These are phyloP conservation scores for Penicillium oxalicum DNA, from an alignment of 2,329 filamentous ascomycete species.

Conservation along the genomic window DNA sequence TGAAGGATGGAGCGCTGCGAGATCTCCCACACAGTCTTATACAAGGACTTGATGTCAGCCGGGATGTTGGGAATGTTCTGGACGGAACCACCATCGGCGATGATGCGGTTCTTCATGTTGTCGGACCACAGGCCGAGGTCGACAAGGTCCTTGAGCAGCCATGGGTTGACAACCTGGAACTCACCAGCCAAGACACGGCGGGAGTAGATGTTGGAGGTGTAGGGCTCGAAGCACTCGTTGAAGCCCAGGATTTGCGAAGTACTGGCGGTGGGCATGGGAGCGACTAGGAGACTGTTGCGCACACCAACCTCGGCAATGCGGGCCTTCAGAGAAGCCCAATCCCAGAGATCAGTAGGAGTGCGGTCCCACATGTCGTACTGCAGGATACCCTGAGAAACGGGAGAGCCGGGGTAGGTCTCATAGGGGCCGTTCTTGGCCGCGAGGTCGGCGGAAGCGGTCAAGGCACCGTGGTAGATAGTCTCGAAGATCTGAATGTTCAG, in stretches of 20 bases:
- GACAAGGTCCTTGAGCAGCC: slow-evolving; percentile 95
- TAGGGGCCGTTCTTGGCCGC: slow-evolving; percentile 81
- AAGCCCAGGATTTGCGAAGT: slow-evolving; percentile 97
- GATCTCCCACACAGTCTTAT: slow-evolving; percentile 99
- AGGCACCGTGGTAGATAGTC: slow-evolving; percentile 94
- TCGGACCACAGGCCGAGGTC: slow-evolving; percentile 98
- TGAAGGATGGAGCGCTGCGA: slow-evolving; percentile 91
- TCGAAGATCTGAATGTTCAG: slow-evolving; percentile 99
- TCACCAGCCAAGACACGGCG: slow-evolving; percentile 95
- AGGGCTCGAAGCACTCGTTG: slow-evolving; percentile 99
- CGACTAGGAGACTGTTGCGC: slow-evolving; percentile 90
- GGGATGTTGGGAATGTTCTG: slow-evolving; percentile 97
- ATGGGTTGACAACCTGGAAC: slow-evolving; percentile 99
- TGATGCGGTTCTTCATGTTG: slow-evolving; percentile 99
- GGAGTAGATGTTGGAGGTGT: slow-evolving; percentile 99
- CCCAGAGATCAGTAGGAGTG: slow-evolving; percentile 90
- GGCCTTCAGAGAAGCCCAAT: slow-evolving; percentile 83
- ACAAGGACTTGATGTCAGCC: slow-evolving; percentile 88
- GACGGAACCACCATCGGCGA: slow-evolving; percentile 89
- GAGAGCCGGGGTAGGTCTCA: slow-evolving; percentile 84
- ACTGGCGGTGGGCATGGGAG: slow-evolving; percentile 95
- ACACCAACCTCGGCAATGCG: slow-evolving; percentile 90
- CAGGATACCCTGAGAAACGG: slow-evolving; percentile 88
- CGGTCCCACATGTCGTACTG: slow-evolving; percentile 99
- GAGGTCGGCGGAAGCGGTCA: slow-evolving; percentile 82